A percentile compares a stretch with the other conserved stretches of the same genome.
Conservation (phyloP, 306 rosid genomes). For the Bauhinia variegata region DNA sequence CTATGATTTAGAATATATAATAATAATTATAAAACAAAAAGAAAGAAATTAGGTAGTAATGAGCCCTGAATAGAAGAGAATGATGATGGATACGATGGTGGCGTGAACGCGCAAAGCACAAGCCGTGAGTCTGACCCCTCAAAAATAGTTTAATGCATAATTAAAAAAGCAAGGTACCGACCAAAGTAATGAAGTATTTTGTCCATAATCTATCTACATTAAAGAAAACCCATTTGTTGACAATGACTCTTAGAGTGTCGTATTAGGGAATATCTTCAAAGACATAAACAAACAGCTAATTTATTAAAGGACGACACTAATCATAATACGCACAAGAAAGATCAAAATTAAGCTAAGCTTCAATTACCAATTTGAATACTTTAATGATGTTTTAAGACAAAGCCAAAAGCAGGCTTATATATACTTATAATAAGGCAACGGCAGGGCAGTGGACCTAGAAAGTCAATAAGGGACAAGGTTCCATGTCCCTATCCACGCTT, state of each 20-base stretch:
- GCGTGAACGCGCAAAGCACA: conserved; percentile 50
- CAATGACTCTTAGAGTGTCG: conserved; percentile 62
- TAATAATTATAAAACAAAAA: not conserved
- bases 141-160: conserved; percentile 33
- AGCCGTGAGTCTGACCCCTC: too few relatives aligned
- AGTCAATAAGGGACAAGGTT: conserved; percentile 76
- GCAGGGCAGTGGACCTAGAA: conserved; percentile 36
- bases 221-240: conserved; percentile 58
- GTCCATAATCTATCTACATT: conserved; percentile 49
- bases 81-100: conserved; percentile 44
- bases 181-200: conserved; percentile 54
- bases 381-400: too few relatives aligned
- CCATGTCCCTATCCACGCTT: conserved; percentile 72
- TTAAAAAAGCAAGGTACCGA: conserved; percentile 36
- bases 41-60: conserved; percentile 38
- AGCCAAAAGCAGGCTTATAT: conserved; percentile 9
- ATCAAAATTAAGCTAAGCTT: conserved; percentile 37
- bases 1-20: conserved; percentile 1
- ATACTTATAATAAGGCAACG: conserved; percentile 32
- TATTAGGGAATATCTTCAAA: conserved; percentile 57
- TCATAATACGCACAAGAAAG: conserved; percentile 51
- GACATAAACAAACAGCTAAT: conserved; percentile 67
- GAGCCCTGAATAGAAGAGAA: conserved; percentile 46
- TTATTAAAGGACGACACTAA: conserved; percentile 45
- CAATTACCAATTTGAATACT: conserved; percentile 35